These are phyloP conservation scores for Rasamsonia emersonii DNA, from an alignment of 2,329 filamentous ascomycete species.

Conservation along the genomic window DNA sequence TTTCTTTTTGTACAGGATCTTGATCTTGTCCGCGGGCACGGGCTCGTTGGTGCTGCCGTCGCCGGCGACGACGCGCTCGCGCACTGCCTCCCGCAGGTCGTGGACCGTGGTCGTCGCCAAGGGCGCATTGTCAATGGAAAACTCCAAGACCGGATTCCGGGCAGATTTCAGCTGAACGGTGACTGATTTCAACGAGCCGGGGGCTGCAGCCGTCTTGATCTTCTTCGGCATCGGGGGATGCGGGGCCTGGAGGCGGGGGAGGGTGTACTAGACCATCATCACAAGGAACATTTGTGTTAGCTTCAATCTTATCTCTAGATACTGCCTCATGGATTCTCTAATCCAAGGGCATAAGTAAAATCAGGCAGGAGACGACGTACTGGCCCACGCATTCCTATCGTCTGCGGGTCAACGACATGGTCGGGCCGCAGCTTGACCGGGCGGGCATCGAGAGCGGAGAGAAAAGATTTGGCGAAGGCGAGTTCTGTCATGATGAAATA, in stretches of 20 bases:
- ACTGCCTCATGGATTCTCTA: neutral
- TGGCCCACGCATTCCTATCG: conserved; percentile 65
- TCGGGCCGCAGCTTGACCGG: conserved; percentile 77
- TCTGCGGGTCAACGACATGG: conserved; percentile 78
- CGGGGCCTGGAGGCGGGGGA: conserved; percentile 37
- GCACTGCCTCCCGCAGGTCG: conserved; percentile 66
- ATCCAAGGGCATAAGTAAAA: neutral
- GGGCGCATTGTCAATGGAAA: conserved; percentile 54
- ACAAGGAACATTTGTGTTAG: too few species aligned
- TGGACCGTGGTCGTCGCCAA: conserved; percentile 64
- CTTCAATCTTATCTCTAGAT: neutral
- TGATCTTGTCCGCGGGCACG: conserved; percentile 67
- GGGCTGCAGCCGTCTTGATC: conserved; percentile 21
- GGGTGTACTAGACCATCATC: conserved; percentile 29
- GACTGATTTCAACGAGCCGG: conserved; percentile 33
- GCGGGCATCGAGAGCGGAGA: conserved; percentile 67
- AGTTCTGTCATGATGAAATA: conserved; percentile 68
- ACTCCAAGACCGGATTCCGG: conserved; percentile 62
- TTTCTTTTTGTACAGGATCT: conserved; percentile 80
- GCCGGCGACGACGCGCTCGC: conserved; percentile 53
- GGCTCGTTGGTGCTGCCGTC: conserved; percentile 28
- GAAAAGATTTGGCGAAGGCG: conserved; percentile 74
- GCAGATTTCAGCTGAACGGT: conserved; percentile 43
- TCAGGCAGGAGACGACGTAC: conserved; percentile 43
- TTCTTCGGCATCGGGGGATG: conserved; percentile 38